Percentiles rank a stretch among this genome's conserved stretches.
Evolutionary conservation across 305 asterid genomes (phyloP).

Genomic region (Fraxinus latifolia): DNA sequence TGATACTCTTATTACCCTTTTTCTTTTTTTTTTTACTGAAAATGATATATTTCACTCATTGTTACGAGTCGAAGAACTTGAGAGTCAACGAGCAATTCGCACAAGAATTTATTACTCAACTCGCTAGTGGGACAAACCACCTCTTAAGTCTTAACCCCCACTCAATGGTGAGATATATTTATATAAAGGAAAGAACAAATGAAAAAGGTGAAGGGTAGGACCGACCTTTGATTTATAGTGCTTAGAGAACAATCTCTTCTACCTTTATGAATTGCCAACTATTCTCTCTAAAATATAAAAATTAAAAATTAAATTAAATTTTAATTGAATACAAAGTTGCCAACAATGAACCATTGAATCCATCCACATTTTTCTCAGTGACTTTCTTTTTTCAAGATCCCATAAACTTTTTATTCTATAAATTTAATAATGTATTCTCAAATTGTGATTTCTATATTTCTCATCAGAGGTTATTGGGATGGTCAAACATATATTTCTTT

Average conservation of each 20-base stretch:
- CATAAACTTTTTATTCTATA: neutral
- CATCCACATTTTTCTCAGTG: constrained; percentile 6
- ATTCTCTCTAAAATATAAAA: neutral
- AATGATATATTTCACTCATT: too few relatives aligned
- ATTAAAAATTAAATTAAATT: neutral
- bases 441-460: neutral
- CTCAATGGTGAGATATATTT: neutral
- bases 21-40: too few relatives aligned
- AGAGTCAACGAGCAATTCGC: neutral
- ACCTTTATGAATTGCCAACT: constrained; percentile 31
- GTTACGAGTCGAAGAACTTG: neutral
- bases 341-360: constrained; percentile 35
- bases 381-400: constrained; percentile 23
- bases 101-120: neutral
- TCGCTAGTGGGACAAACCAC: neutral
- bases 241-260: constrained; percentile 31
- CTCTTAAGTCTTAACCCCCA: neutral
- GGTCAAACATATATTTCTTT: constrained; percentile 30
- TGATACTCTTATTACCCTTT: too few relatives aligned
- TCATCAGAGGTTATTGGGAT: constrained; percentile 13
- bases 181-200: neutral
- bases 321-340: constrained; percentile 19
- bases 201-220: neutral
- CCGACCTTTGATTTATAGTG: constrained; percentile 26
- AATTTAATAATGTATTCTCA: neutral